Conservation (phyloP, 2,329 filamentous ascomycete species). For the Xylaria sp. region DNA sequence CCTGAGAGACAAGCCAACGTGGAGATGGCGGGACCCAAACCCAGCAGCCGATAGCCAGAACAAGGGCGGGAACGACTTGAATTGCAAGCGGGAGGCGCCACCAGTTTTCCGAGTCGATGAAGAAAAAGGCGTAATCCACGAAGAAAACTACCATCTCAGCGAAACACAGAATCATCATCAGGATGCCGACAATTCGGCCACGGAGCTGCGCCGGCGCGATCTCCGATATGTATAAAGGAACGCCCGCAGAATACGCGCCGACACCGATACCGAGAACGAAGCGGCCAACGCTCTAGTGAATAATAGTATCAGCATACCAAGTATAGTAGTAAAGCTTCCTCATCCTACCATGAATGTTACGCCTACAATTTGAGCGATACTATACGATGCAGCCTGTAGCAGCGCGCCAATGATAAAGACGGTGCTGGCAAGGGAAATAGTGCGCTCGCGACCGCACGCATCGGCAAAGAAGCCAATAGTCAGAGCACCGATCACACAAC, state of each 20-base stretch:
- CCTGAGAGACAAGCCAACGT: conserved; percentile 44
- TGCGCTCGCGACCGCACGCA: conserved; percentile 46
- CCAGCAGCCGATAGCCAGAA: conserved; percentile 47
- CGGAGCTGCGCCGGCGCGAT: conserved; percentile 47
- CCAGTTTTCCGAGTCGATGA: conserved; percentile 46
- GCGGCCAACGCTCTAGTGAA: conserved; percentile 42
- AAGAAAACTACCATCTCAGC: conserved; percentile 50
- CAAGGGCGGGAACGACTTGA: conserved; percentile 49
- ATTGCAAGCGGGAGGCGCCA: conserved; percentile 53
- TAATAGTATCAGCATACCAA: neutral
- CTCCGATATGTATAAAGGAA: conserved; percentile 50
- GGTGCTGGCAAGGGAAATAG: conserved; percentile 45
- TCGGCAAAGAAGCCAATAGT: conserved; percentile 47
- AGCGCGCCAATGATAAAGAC: conserved; percentile 46
- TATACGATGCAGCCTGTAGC: conserved; percentile 43
- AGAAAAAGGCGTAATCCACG: conserved; percentile 47
- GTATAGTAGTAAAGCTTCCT: too few relatives aligned
- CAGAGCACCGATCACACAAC: conserved; percentile 48
- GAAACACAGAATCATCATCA: conserved; percentile 50
- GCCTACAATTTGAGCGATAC: conserved; percentile 45
- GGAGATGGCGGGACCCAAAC: conserved; percentile 45
- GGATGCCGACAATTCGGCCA: conserved; percentile 48
- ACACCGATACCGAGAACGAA: conserved; percentile 47
- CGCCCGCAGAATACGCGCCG: conserved; percentile 48
- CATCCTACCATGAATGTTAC: neutral